Evolutionary conservation across 2,329 filamentous ascomycete genomes (phyloP), one percentile per base, ranked within the genome.

Genomic region (Trichophyton simii): DNA sequence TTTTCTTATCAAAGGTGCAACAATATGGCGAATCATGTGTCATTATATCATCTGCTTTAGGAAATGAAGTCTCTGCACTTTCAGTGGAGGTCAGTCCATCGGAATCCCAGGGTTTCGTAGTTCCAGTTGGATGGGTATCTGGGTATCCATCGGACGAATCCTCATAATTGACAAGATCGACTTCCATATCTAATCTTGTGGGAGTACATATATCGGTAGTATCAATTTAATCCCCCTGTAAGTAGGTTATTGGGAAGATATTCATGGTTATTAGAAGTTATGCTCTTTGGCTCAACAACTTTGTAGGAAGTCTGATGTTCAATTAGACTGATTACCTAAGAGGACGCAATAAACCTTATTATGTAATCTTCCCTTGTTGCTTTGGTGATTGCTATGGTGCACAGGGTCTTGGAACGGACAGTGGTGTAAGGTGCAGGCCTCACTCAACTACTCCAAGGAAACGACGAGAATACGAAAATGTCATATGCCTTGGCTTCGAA

Each of bases 401-500:
- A 11, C 34, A 36, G 34, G 25, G 4, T 28, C 25, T 28, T 28
- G 25, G 4, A 28, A 28, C 13, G 1, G 13, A 58, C 15, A 36
- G 11, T 3, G 28, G 13, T 18, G 5, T 18, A 25, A 25, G 36
- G 36, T 15, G 55, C 25, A 58, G 57, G 13, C 57, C 38, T 44
- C 22, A 48, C 22, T 22, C 22, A 38, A 44, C 9, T 18, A 44
- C 9, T 18, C 8, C 18, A n/a, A n/a, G 13, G n/a, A 18, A 31
- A 25, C 18, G 22, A 18, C 13, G 5, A 13, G 18, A 52, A 52
- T 52, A 52, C 46, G 44, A 70, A 66, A 38, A 76, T 76, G 74
- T 76, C 73, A 9, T 78, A 78, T 67, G 72, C 75, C 5, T 66
- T 78, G 36, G 75, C 76, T 60, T 75, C 75, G 5, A 77, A 78